These are phyloP conservation scores for Tulasnella sp. DNA, from an alignment of 768 basidiomycete species.

Conservation along the genomic window DNA sequence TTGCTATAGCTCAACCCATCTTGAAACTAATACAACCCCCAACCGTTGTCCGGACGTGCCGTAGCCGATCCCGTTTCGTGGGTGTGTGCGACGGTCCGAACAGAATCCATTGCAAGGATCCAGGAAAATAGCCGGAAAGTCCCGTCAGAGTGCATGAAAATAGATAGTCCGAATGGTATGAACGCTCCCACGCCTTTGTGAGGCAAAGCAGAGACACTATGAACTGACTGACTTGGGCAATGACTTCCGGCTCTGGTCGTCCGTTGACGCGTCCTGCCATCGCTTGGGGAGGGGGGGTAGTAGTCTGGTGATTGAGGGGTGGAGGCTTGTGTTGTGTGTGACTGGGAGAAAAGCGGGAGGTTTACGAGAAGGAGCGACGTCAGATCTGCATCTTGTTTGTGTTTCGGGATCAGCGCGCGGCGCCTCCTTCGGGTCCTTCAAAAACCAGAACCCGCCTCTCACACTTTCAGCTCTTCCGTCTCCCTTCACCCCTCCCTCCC, in stretches of 20 bases:
- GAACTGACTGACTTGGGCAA: conserved; percentile 20
- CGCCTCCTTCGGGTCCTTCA: background rate
- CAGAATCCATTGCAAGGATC: background rate
- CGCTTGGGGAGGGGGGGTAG: background rate
- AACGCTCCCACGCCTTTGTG: background rate
- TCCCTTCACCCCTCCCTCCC: background rate
- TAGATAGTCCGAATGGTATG: background rate
- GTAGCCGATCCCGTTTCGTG: background rate
- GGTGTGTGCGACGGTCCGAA: background rate
- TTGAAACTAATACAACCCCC: conserved; percentile 18
- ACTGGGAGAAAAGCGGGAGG: background rate
- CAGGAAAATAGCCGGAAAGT: conserved; percentile 5
- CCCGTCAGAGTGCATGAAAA: background rate
- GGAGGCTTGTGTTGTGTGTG: conserved; percentile 8
- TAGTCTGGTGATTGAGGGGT: background rate
- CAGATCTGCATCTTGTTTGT: background rate
- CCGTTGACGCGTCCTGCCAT: conserved; percentile 10
- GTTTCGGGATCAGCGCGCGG: background rate
- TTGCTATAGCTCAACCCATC: conserved; percentile 18
- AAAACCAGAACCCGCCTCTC: background rate
- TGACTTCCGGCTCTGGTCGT: conserved; percentile 22
- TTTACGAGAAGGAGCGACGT: background rate
- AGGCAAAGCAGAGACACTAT: background rate
- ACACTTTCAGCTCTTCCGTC: background rate
- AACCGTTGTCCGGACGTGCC: background rate